Evolutionary conservation across 768 basidiomycete genomes (phyloP).

Genomic region (Lactarius evosmus): DNA sequence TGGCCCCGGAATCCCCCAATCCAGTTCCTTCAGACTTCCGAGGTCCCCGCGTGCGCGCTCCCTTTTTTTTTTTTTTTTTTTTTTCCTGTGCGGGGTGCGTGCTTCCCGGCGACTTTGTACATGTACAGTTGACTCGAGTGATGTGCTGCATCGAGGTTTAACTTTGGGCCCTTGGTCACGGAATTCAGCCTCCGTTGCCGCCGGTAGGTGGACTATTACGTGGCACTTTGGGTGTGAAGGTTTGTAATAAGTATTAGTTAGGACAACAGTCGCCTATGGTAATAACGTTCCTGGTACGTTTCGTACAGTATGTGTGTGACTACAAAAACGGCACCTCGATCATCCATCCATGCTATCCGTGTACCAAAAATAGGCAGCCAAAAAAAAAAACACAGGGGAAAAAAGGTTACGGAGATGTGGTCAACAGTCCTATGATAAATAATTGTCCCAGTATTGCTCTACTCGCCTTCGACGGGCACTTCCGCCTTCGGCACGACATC

Average conservation of each 20-base stretch:
- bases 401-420: slow-evolving; percentile 8
- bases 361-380: slow-evolving; percentile 16
- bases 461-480: slow-evolving; percentile 11
- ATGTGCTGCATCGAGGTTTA: not conserved
- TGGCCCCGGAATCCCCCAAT: slow-evolving; percentile 2
- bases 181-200: slow-evolving; percentile 13
- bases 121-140: not conserved
- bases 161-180: slow-evolving; percentile 1
- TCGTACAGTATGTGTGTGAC: slow-evolving; percentile 8
- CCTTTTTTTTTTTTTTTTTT: too few species aligned
- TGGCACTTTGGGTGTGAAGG: slow-evolving; percentile 2
- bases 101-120: not conserved
- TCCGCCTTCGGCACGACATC: slow-evolving; percentile 8
- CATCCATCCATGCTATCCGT: slow-evolving; percentile 20
- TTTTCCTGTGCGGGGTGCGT: not conserved
- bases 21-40: slow-evolving; percentile 9
- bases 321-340: slow-evolving; percentile 16
- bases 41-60: slow-evolving; percentile 9
- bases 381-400: too few species aligned
- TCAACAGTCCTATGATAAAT: slow-evolving; percentile 15
- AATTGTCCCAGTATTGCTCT: slow-evolving; percentile 23
- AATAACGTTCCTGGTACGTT: slow-evolving; percentile 22
- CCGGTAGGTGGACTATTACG: slow-evolving; percentile 15
- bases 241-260: slow-evolving; percentile 21
- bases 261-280: slow-evolving; percentile 15